Evolutionary conservation across 1,284 basidiomycete genomes (phyloP), one percentile per base, ranked within the genome.

Genomic region (Malassezia cuniculi): DNA sequence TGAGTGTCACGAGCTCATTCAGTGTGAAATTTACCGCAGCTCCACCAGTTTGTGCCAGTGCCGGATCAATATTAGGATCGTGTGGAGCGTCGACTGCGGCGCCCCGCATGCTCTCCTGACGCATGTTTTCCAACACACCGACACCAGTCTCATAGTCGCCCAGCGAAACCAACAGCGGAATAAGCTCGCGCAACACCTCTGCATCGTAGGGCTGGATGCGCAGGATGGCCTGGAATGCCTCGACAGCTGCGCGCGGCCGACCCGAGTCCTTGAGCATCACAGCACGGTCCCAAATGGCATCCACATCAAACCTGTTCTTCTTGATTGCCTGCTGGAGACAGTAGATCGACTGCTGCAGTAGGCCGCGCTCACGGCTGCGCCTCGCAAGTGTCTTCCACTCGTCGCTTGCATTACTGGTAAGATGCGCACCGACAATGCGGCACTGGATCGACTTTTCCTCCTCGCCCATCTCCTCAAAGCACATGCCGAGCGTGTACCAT

Each of bases 281-380:
- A 0, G 87, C 85, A 2, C 86, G 77, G 54, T 95, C 86, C 85
- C 85, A 94, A 17, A 90, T 75, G 1, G 82, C 80, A 45, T 82
- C 79, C 7, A 85, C 75, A 49, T 94, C 87, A 4, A 74, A 73
- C 5, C 82, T 80, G 58, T 89, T 81, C 18, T 82, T 72, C 48
- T 75, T 79, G 58, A 81, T 77, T 0, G 84, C 77, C 60, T 94
- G 89, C 0, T 80, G 74, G 56, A 83, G 82, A 62, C 90, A 95
- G 65, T 95, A 94, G 19, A 93, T 70, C 0, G 86, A 83, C 68
- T 95, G 86, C 39, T 85, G 79, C 30, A 76, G 74, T 44, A 78
- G 77, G 3, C 79, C 82, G 19, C 78, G 68, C 6, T 77, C 75
- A 50, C 82, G 82, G 52, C 35, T 39, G 4, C 44, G 41, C 17